Conservation (phyloP, 805 yeast species). For the Torulaspora delbrueckii region DNA sequence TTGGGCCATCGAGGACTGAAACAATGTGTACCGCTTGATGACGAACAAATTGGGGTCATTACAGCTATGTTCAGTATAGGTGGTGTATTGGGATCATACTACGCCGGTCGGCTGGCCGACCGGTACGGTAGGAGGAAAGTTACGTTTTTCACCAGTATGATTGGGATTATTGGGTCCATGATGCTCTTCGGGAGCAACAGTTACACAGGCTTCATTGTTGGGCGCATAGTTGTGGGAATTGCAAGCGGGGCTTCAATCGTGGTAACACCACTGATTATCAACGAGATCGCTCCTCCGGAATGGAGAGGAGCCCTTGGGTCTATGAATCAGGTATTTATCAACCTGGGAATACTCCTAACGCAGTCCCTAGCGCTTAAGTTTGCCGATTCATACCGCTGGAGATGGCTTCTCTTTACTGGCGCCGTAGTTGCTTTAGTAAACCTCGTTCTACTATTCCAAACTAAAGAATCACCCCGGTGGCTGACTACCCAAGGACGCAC, state of each 20-base stretch:
- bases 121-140: conserved; percentile 55
- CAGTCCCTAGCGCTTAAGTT: conserved; percentile 68
- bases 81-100: conserved; percentile 69
- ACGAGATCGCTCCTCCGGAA: conserved; percentile 68
- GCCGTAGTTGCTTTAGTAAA: conserved; percentile 48
- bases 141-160: conserved; percentile 46
- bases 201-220: conserved; percentile 46
- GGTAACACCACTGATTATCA: conserved; percentile 74
- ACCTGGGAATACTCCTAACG: conserved; percentile 76
- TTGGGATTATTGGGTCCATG: conserved; percentile 52
- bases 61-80: conserved; percentile 84
- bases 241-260: conserved; percentile 89
- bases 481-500: conserved; percentile 37
- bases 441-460: conserved; percentile 40
- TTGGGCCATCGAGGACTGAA: conserved; percentile 42
- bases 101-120: conserved; percentile 70
- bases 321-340: conserved; percentile 82
- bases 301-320: conserved; percentile 78
- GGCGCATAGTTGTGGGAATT: conserved; percentile 74
- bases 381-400: conserved; percentile 68
- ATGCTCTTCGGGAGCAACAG: conserved; percentile 49
- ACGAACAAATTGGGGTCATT: conserved; percentile 60
- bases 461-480: conserved; percentile 86
- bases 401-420: conserved; percentile 62
- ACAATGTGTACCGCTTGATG: conserved; percentile 57